Base-by-base conservation (phyloP, 352 stramenopile species). In the Phytophthora pisi region DNA sequence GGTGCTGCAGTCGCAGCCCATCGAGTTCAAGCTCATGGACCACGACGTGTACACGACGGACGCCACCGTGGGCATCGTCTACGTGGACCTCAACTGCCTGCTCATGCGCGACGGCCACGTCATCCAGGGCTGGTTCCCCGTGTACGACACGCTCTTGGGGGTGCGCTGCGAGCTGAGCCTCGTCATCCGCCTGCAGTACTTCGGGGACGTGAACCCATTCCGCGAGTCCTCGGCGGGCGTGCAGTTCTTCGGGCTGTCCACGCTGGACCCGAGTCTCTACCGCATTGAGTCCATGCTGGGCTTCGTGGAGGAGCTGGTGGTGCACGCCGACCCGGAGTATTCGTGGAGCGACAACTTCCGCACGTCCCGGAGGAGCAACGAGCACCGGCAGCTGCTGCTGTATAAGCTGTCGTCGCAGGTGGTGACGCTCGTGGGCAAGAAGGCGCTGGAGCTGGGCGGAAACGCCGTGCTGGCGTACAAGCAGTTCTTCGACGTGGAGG, bases 401-500 rank as follows among this genome's bases (percentile, higher is more conserved):
- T 99, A 99, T 75, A 97, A 98, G 53, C 75, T 97, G 45, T 97
- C 88, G 54, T 96, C 88, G 5, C 86, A 96, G 72, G 86, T 97
- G 24, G 80, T 77, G 15, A 93, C 86, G 26, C 45, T 95, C 49
- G 82, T 99, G 53, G 97, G 95, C 11, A 98, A 98, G 65, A 98
- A 98, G 65, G 96, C 98, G 2, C 72, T 98, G 20, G 95, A 98
- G 62, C 88, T 98, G n/a, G 97, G 97, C 15, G 97, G 96, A 3
- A 99, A 99, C 70, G 97, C 97, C 5, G 97, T 99, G 16, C 76
- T 99, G 50, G 97, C 93, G 5, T 99, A 99, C 80, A 91, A 98
- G 63, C 95, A 99, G 67, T 98, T 98, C 72, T 99, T 99, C 68
- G 98, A 99, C 78, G 95, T 99, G 30, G 98, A 99, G 85, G 98